Percentiles rank a stretch among this genome's conserved stretches.
These are phyloP conservation scores for Amylostereum areolatum DNA, from an alignment of 1,284 basidiomycete species.

Conservation along the genomic window DNA sequence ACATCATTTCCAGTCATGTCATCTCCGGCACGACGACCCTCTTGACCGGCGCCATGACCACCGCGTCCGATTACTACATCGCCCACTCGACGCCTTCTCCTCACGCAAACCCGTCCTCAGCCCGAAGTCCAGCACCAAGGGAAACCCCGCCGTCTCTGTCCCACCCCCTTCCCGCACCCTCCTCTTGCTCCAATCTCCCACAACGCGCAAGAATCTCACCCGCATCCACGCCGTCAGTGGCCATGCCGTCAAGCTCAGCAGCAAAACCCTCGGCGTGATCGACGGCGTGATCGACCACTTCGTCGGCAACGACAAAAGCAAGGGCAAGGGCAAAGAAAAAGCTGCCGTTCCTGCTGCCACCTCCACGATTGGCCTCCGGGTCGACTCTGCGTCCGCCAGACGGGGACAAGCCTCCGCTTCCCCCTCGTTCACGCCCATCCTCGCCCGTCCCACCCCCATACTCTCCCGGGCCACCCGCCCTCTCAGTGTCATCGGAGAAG, in stretches of 20 bases:
- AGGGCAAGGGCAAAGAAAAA: slow-evolving; percentile 10
- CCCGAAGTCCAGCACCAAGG: slow-evolving; percentile 10
- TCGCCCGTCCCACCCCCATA: slow-evolving; percentile 9
- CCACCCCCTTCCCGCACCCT: slow-evolving; percentile 47
- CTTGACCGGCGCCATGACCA: slow-evolving; percentile 54
- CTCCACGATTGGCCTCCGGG: background rate
- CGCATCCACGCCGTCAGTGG: slow-evolving; percentile 60
- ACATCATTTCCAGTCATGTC: slow-evolving; percentile 41
- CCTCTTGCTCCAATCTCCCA: slow-evolving; percentile 57
- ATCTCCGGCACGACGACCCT: slow-evolving; percentile 65
- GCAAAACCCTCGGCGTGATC: slow-evolving; percentile 57
- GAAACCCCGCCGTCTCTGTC: slow-evolving; percentile 29
- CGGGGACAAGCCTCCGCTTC: slow-evolving; percentile 16
- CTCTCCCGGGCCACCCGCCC: background rate
- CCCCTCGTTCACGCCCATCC: slow-evolving; percentile 11
- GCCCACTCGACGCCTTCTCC: slow-evolving; percentile 44
- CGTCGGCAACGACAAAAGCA: slow-evolving; percentile 19
- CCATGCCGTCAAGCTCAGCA: slow-evolving; percentile 60
- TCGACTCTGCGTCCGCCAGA: background rate
- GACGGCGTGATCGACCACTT: slow-evolving; percentile 55
- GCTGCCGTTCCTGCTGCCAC: slow-evolving; percentile 2
- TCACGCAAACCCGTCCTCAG: slow-evolving; percentile 25
- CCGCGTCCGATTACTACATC: slow-evolving; percentile 62
- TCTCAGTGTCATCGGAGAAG: slow-evolving; percentile 7
- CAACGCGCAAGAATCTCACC: slow-evolving; percentile 51